Conservation (phyloP, 306 rosid genomes). For the Citrullus colocynthis region DNA sequence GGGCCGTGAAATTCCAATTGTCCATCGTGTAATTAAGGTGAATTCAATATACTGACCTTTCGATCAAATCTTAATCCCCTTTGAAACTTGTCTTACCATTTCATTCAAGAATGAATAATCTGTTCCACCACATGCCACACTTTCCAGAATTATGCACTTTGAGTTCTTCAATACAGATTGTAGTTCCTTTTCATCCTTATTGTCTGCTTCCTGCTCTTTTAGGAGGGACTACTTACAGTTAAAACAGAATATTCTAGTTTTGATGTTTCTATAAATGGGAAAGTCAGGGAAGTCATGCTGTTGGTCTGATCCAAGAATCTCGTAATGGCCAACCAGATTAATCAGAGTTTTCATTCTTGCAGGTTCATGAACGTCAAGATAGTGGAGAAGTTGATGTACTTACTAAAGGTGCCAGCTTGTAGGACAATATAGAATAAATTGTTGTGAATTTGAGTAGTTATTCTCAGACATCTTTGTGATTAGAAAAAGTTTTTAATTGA, state of each 20-base stretch:
- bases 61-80: neutral
- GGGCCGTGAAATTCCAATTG: conserved; percentile 99
- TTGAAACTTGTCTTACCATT: neutral
- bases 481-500: neutral
- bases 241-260: neutral
- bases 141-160: neutral
- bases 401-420: conserved; percentile 59
- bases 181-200: neutral
- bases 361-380: conserved; percentile 81
- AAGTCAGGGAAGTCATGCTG: neutral
- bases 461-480: neutral
- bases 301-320: neutral
- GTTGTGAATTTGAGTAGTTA: neutral
- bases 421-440: neutral
- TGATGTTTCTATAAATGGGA: neutral
- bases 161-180: neutral
- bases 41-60: neutral
- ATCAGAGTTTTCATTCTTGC: conserved; percentile 17
- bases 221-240: neutral
- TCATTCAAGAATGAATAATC: neutral
- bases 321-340: neutral
- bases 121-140: neutral
- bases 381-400: conserved; percentile 81
- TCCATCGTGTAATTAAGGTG: conserved; percentile 92
- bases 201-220: neutral